Evolutionary conservation across 129 eudicot species (phyloP).

Genomic region (Pittosporum tobira): DNA sequence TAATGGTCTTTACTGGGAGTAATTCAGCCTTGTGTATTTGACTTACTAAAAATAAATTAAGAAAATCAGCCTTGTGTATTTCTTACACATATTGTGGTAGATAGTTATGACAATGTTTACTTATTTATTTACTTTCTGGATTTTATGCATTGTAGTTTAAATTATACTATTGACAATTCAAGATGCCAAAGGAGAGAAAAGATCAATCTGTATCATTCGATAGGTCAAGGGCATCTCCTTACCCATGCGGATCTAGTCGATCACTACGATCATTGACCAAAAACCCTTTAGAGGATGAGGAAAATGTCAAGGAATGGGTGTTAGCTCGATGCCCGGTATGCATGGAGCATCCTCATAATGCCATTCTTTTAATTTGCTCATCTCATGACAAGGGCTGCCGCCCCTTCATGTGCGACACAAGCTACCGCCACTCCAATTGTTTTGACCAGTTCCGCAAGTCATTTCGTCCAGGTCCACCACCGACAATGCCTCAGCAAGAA

Average conservation of each 20-base stretch:
- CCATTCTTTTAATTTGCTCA: constrained; percentile 67
- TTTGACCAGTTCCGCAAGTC: constrained; percentile 84
- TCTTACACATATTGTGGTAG: too few relatives aligned
- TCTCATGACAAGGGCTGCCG: constrained; percentile 90
- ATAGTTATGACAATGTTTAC: not conserved
- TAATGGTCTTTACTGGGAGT: too few relatives aligned
- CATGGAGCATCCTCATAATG: constrained; percentile 97
- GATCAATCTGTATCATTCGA: constrained; percentile 68
- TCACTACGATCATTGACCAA: constrained; percentile 31
- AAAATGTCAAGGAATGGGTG: constrained; percentile 70
- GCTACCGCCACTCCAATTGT: constrained; percentile 93
- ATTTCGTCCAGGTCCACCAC: constrained; percentile 39
- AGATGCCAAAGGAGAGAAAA: constrained; percentile 83
- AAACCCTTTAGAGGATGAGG: constrained; percentile 40
- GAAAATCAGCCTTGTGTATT: too few relatives aligned
- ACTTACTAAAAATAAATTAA: too few relatives aligned
- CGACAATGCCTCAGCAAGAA: constrained; percentile 20
- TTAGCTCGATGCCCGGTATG: constrained; percentile 88
- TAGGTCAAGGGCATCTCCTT: constrained; percentile 62
- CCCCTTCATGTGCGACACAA: constrained; percentile 96
- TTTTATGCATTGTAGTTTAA: not conserved
- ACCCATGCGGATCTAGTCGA: constrained; percentile 47
- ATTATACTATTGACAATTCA: constrained; percentile 11
- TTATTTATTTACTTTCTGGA: not conserved
- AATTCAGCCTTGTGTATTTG: too few relatives aligned